A percentile compares a stretch with the other conserved stretches of the same genome.
phyloP scores from a whole-genome alignment of 2,329 filamentous ascomycete genomes.

The Intubia oerlemansii region DNA sequence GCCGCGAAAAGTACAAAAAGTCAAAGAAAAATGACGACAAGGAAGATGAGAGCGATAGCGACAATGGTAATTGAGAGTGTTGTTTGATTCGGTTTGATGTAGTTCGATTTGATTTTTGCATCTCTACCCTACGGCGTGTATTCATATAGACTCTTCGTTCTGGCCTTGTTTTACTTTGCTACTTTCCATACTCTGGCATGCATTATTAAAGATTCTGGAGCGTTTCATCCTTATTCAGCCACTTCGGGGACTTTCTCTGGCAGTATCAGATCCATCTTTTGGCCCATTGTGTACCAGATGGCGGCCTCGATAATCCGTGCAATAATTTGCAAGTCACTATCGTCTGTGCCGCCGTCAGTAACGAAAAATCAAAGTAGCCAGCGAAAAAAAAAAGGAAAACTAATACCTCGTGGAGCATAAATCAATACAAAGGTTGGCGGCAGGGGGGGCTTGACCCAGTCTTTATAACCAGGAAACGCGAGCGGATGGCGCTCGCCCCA shows the following conservation, averaged over 20 bases:
- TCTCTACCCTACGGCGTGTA: too few species aligned
- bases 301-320: conserved; percentile 52
- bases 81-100: too few species aligned
- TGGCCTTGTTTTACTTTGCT: too few species aligned
- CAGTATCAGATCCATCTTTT: conserved; percentile 16
- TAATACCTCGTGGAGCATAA: conserved; percentile 53
- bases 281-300: conserved; percentile 40
- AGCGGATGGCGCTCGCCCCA: conserved; percentile 59
- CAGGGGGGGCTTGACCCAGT: conserved; percentile 44
- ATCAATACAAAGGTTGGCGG: conserved; percentile 61
- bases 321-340: conserved; percentile 45
- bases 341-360: conserved; percentile 17
- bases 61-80: too few species aligned
- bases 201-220: too few species aligned
- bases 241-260: too few species aligned
- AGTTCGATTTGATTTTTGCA: not conserved
- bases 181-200: too few species aligned
- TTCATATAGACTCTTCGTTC: too few species aligned
- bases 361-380: not conserved
- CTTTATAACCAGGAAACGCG: conserved; percentile 38
- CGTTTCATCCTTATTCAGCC: too few species aligned
- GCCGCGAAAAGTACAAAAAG: conserved; percentile 37
- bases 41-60: conserved; percentile 5
- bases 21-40: conserved; percentile 9
- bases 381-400: too few species aligned